Base-by-base conservation (phyloP, 2,329 filamentous ascomycete genomes). In the Zopfia rhizophila region DNA sequence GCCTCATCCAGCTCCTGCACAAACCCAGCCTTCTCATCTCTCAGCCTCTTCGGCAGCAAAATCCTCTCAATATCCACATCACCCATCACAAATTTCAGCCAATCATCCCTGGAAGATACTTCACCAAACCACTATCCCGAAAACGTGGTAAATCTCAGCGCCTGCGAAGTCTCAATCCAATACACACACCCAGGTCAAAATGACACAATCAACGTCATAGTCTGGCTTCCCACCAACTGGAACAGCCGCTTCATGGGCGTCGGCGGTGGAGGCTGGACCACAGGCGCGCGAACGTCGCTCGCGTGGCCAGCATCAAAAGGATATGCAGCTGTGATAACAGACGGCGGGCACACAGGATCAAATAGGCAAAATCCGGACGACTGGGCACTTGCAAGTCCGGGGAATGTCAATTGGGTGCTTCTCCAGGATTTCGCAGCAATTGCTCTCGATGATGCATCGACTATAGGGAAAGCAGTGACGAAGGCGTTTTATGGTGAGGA, bases 111-210 rank as follows among this genome's bases (percentile, higher is more conserved):
- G 7, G 27, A 25, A 22, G 27, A 25, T 11, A 30, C 37, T 13
- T 42, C 37, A 19, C 30, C 14, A 6, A 48, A 48, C 13, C 44
- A 51, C 24, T 27, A 28, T 7, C 16, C 32, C 12, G 28, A 42
- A 13, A 36, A 18, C 16, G 11, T 12, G 8, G 21, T 25, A 12
- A 18, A 17, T 23, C n/a, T n/a, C n/a, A n/a, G n/a, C n/a, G n/a
- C n/a, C 39, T 74, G 72, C 61, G 68, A 72, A 21, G 43, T 74
- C 35, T 73, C 63, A 3, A 46, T 74, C 27, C 69, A 63, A 1
- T 72, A 72, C 45, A 72, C 70, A 4, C 72, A 75, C 41, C 62
- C 65, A 3, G 70, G 68, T 1, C 53, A 59, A 30, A 52, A 66
- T 40, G 72, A 75, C 36, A 58, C 14, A 1, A 58, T 75, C 40